Percentiles rank a stretch among this genome's conserved stretches.
Evolutionary conservation across 2,329 filamentous ascomycete genomes (phyloP).

Genomic region (Didymella keratinophila): DNA sequence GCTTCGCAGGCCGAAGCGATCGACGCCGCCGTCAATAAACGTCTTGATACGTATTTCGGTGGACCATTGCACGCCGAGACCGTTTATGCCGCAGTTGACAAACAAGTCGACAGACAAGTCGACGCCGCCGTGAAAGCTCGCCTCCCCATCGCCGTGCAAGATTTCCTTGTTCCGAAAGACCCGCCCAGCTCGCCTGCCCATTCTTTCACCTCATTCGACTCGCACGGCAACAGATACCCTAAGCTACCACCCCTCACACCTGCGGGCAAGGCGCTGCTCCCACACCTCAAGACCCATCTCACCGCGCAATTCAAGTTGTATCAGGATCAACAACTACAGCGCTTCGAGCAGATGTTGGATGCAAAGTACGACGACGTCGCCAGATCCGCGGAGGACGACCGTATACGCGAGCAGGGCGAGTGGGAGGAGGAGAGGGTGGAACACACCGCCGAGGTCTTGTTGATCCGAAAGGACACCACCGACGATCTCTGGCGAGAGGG

Average conservation of each 20-base stretch:
- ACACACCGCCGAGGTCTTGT: not conserved
- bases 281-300: slow-evolving; percentile 1
- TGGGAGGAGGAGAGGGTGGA: not conserved
- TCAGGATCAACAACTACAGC: not conserved
- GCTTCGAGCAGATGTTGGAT: not conserved
- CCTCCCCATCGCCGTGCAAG: not conserved
- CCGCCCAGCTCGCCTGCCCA: not conserved
- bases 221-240: not conserved
- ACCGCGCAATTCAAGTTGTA: not conserved
- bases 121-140: not conserved
- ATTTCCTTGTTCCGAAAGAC: not conserved
- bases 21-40: slow-evolving; percentile 3
- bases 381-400: not conserved
- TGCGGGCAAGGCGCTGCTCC: not conserved
- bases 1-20: not conserved
- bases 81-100: not conserved
- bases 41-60: not conserved
- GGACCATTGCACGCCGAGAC: not conserved
- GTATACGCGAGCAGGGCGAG: not conserved
- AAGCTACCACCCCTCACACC: not conserved
- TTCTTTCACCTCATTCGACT: not conserved
- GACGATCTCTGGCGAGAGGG: not conserved
- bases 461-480: not conserved
- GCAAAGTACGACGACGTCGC: not conserved
- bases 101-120: too few species aligned